Percentiles rank a stretch among this genome's conserved stretches.
Evolutionary conservation across 257 asterid species (phyloP).

Genomic region (Anisodus acutangulus): DNA sequence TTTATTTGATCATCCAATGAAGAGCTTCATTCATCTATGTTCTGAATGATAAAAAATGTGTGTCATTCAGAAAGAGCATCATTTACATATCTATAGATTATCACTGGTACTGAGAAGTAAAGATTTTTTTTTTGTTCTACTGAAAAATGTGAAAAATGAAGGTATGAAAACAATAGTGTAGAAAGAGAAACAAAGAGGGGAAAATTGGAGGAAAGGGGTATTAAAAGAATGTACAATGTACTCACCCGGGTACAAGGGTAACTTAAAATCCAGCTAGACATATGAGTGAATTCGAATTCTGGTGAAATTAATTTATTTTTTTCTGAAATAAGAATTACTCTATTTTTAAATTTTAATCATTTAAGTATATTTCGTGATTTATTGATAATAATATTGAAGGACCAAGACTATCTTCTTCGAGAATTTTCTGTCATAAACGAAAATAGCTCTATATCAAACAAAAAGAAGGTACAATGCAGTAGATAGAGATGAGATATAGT

Average conservation of each 20-base stretch:
- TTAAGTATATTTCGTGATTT: no score
- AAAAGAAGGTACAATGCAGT: neutral
- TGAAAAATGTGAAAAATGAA: neutral
- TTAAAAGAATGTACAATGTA: neutral
- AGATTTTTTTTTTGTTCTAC: neutral
- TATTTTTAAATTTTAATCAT: no score
- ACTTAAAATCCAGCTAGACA: no score
- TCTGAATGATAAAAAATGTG: neutral
- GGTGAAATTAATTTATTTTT: no score
- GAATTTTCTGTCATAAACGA: no score
- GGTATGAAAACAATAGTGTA: neutral
- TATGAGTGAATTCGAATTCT: no score
- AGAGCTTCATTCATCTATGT: conserved; percentile 9
- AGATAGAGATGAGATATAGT: neutral
- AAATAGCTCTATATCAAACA: no score
- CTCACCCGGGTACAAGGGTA: no score
- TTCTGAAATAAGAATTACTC: no score
- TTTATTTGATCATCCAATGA: neutral
- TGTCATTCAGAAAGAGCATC: conserved; percentile 7
- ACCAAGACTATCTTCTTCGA: no score
- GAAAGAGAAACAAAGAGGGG: neutral
- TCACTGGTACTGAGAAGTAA: no score
- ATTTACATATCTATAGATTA: neutral
- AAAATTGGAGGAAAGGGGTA: neutral
- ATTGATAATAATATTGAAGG: no score